Base-by-base conservation (phyloP, 1,284 basidiomycete species). In the Cutaneotrichosporon sp. region DNA sequence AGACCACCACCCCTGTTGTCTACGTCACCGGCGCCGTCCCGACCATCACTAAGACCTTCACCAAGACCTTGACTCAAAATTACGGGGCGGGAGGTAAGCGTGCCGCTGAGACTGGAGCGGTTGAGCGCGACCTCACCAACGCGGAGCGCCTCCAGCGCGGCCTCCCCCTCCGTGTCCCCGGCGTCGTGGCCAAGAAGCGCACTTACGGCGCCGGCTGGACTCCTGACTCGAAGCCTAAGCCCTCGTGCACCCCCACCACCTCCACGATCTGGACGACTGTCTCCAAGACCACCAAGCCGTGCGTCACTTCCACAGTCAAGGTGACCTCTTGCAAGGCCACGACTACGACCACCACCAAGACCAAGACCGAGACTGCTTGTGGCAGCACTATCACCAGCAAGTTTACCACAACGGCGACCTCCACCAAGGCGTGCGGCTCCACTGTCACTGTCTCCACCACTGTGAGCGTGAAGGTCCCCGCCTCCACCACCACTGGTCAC, bases 101-200 rank as follows among this genome's bases (percentile, higher is more conserved):
- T 26, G 49, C 21, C 26, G 49, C 49, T 11, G 10, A 26, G 2
- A 49, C 49, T 32, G 52, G 22, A n/a, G n/a, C 26, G 26, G 26
- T 18, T 14, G 32, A 26, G 22, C 9, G n/a, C 16, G 30, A n/a
- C 18, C 52, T 67, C 47, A 58, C 53, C 32, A 67, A 67, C 52
- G 66, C 60, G 4, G 57, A 67, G 55, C 62, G 66, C 7, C 53
- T 67, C 8, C 62, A 63, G 18, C 63, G 62, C 40, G 56, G 60
- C 36, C 66, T 67, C 5, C 66, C 66, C 6, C 53, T 64, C 4
- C 57, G 53, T 22, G 26, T 46, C 14, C 63, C 63, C 18, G 16
- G 7, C 0, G 6, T 6, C 7, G 36, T 42, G 10, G 59, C 53
- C 4, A 11, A 10, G 32, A 21, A 40, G 34, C 38, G 38, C 38